Evolutionary conservation across 2,329 filamentous ascomycete species (phyloP), one percentile per base, ranked within the genome.

Genomic region (Diaporthe vexans): DNA sequence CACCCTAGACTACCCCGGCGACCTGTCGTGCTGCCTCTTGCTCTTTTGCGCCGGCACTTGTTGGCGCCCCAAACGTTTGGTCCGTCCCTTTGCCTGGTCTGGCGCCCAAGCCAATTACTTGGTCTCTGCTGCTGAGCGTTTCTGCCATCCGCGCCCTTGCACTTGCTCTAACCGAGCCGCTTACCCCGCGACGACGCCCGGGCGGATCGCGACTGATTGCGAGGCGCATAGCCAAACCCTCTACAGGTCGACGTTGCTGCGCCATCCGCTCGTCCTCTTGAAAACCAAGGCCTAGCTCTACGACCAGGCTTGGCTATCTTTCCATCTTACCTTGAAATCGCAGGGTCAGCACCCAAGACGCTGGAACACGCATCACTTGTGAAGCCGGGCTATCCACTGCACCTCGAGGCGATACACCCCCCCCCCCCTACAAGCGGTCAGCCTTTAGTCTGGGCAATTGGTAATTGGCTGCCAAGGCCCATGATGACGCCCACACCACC

Each of bases 401-500:
- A 37, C 33, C 48, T 21, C 48, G 33, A 40, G 13, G 33, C 19
- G 17, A 26, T 33, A 37, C 33, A n/a, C n/a, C n/a, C 63, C 52
- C 21, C 29, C 15, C 37, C n/a, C 63, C 52, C 21, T 21, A 10
- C 4, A 33, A 37, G 29, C 33, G n/a, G 29, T 7, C 46, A 17
- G 48, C 35, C 48, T 48, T 54, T 24, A 40, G 63, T 5, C n/a
- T 13, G 33, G n/a, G 26, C 11, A 13, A 54, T 21, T 21, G 48
- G 26, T 21, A 13, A 54, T 21, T 21, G 48, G 63, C 63, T 40
- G 48, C 33, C 48, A 63, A 63, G 35, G 29, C 35, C 40, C 81
- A 84, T 73, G 76, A 94, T 95, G 93, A 91, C 92, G 75, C 93
- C 93, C 33, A 95, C 94, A 68, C 93, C 94, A 72, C 92, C 93